Base-by-base conservation (phyloP, 371 early-diverging fungal species). In the Mortierella sp. region DNA sequence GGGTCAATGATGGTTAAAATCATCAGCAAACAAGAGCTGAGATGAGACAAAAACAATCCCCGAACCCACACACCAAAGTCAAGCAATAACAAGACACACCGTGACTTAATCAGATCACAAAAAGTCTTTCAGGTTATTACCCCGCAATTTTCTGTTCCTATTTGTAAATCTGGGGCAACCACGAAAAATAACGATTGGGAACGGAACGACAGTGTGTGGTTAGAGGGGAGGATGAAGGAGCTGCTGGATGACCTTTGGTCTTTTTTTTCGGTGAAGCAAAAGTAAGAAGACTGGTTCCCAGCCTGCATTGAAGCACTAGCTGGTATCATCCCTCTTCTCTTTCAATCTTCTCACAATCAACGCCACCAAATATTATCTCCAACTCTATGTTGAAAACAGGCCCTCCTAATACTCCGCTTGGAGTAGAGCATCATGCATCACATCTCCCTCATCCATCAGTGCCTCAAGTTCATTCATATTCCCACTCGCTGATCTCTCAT, bases 401-500 rank as follows among this genome's bases (percentile, higher is more conserved):
- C 47, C 3, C n/a, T 35, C 40, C 28, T 24, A 24, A 12, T 65
- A 37, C n/a, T 65, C 47, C 2, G 11, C 11, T 16, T 11, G 1
- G 3, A 40, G 28, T 5, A 18, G 40, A 26, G 10, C 28, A 39
- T 28, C 24, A 47, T 55, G 39, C 65, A 43, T 58, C 60, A 63
- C 49, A 9, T 52, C 39, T 20, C 8, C 47, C 16, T 54, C 54
- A 43, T 47, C 4, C 24, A 35, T 45, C 32, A 22, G 16, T 18
- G n/a, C 37, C 28, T 55, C 24, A 28, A 26, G 1, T 24, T 55
- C 59, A 61, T 61, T 45, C 43, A 12, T 14, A 55, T 47, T 52
- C 63, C 59, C 59, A 43, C 40, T 26, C 70, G 8, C 39, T 64
- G 18, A 22, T 70, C 16, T 59, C 76, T 28, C 76, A 75, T 51